Evolutionary conservation across 1,284 basidiomycete species (phyloP).

Genomic region (Ganoderma sinense): DNA sequence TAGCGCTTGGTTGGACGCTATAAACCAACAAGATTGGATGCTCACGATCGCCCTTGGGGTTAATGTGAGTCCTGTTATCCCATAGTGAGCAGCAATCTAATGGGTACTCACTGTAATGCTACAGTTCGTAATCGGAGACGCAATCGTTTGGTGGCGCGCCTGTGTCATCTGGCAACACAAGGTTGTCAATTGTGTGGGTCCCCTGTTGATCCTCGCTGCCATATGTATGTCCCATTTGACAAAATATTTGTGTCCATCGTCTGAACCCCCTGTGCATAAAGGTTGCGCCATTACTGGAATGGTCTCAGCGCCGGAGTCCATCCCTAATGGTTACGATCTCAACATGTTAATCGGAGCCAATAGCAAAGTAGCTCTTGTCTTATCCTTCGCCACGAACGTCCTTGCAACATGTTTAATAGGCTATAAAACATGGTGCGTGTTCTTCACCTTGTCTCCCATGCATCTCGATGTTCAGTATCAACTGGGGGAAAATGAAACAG

Average conservation of each 20-base stretch:
- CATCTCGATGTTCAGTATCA: neutral
- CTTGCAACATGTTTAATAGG: conserved; percentile 3
- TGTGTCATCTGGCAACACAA: conserved; percentile 2
- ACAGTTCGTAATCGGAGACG: conserved; percentile 4
- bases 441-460: no score
- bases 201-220: neutral
- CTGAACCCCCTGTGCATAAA: neutral
- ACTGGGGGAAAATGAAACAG: neutral
- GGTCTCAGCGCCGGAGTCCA: neutral
- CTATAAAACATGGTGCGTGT: neutral
- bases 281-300: neutral
- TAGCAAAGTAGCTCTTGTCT: neutral
- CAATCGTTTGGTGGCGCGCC: conserved; percentile 9
- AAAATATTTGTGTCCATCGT: neutral
- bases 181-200: neutral
- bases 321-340: no score
- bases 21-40: conserved; percentile 1
- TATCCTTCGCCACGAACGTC: neutral
- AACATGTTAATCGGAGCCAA: neutral
- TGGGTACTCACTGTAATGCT: neutral
- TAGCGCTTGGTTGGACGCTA: neutral
- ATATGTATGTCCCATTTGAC: neutral
- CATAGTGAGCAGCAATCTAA: no score
- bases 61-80: neutral
- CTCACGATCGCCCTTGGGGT: neutral